Conservation (phyloP, 345 rosid species). For the Cardamine occulta region DNA sequence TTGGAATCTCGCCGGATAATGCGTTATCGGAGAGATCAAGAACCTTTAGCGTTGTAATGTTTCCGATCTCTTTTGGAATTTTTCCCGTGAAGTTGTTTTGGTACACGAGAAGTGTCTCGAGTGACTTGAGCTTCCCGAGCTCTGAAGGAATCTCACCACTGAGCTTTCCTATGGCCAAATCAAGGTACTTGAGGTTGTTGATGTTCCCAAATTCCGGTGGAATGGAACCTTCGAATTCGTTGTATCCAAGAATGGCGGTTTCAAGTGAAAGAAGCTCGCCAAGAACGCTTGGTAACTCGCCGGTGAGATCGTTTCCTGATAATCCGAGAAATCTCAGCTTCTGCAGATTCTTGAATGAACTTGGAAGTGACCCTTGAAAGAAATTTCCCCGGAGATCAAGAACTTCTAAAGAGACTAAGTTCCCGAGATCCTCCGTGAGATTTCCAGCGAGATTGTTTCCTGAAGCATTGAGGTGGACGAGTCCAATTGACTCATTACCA, state of each 20-base stretch:
- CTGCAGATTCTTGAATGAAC: conserved; percentile 63
- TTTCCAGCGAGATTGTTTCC: conserved; percentile 77
- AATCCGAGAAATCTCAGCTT: conserved; percentile 84
- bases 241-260: conserved; percentile 85
- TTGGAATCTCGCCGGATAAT: conserved; percentile 69
- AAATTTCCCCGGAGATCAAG: conserved; percentile 91
- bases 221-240: conserved; percentile 73
- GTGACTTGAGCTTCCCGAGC: conserved; percentile 63
- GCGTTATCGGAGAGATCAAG: conserved; percentile 86
- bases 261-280: conserved; percentile 79
- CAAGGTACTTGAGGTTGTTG: conserved; percentile 74
- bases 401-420: conserved; percentile 61
- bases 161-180: conserved; percentile 72
- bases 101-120: conserved; percentile 70
- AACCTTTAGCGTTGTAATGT: conserved; percentile 56
- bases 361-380: conserved; percentile 77
- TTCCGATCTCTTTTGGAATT: conserved; percentile 71
- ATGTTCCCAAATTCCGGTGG: conserved; percentile 77
- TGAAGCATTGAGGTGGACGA: conserved; percentile 76
- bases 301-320: conserved; percentile 89
- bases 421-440: conserved; percentile 75
- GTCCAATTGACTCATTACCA: conserved; percentile 61
- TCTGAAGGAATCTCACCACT: conserved; percentile 75
- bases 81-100: conserved; percentile 69
- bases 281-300: conserved; percentile 65